A percentile compares a stretch with the other conserved stretches of the same genome.
These are phyloP conservation scores for Pseudogymnoascus sp. DNA, from an alignment of 2,329 filamentous ascomycete species.

Conservation along the genomic window DNA sequence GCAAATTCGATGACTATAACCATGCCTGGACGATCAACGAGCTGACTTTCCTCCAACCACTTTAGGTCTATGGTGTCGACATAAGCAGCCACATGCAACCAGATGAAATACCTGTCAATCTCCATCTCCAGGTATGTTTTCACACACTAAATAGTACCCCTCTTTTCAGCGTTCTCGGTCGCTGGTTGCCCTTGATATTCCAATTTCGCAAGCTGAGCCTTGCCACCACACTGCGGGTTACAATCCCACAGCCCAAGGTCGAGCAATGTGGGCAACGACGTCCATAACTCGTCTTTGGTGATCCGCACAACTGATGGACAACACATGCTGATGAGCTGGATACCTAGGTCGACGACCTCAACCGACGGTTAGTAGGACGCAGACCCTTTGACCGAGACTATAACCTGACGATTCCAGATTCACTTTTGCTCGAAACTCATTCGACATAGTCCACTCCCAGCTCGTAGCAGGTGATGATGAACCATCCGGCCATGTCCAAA, in stretches of 20 bases:
- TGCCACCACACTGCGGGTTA: background rate
- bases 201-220: background rate
- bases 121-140: constrained; percentile 52
- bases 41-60: background rate
- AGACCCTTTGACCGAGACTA: background rate
- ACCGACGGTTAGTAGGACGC: constrained; percentile 41
- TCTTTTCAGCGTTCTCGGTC: background rate
- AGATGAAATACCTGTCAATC: constrained; percentile 53
- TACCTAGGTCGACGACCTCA: constrained; percentile 56
- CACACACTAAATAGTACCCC: background rate
- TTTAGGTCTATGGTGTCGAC: constrained; percentile 61
- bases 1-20: background rate
- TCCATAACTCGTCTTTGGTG: background rate
- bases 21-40: background rate
- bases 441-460: constrained; percentile 77
- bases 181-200: background rate
- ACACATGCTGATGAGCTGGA: constrained; percentile 2
- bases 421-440: constrained; percentile 60
- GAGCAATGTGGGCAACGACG: background rate
- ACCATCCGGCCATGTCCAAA: background rate
- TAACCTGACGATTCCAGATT: constrained; percentile 36
- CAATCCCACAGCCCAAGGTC: background rate
- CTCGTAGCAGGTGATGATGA: constrained; percentile 43
- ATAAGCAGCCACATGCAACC: constrained; percentile 62
- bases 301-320: constrained; percentile 7